Conservation (phyloP, 192 early-diverging fungal species). For the Pilobolus umbonatus region DNA sequence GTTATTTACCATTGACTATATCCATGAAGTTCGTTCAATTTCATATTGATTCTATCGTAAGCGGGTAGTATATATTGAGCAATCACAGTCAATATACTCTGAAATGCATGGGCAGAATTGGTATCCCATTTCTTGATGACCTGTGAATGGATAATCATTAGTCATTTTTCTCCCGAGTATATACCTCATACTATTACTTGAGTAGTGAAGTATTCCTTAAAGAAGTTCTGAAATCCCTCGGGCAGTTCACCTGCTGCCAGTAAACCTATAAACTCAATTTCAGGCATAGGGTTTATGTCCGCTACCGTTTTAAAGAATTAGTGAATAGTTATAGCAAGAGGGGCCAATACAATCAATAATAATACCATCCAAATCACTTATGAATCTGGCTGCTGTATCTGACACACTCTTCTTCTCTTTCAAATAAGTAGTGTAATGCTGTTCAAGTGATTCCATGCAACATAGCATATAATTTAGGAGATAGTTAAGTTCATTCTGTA, state of each 20-base stretch:
- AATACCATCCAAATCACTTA: not conserved
- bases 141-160: not conserved
- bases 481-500: conserved; percentile 8
- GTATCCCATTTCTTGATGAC: conserved; percentile 3
- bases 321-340: not conserved
- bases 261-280: not conserved
- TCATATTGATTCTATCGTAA: conserved; percentile 1
- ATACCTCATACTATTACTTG: not conserved
- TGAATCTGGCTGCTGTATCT: not conserved
- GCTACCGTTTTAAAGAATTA: not conserved
- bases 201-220: conserved; percentile 4
- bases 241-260: conserved; percentile 2
- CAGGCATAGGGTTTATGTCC: conserved; percentile 5
- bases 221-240: not conserved
- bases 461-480: not conserved
- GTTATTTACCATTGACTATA: conserved; percentile 3
- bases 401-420: no score
- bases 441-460: not conserved
- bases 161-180: not conserved
- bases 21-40: not conserved
- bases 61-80: conserved; percentile 3
- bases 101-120: conserved; percentile 1
- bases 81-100: not conserved
- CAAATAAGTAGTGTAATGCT: not conserved
- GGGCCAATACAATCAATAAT: no score